Percentiles rank a stretch among this genome's conserved stretches.
Conservation (phyloP, 768 basidiomycete genomes). For the Pleurotus salmoneostramineus region DNA sequence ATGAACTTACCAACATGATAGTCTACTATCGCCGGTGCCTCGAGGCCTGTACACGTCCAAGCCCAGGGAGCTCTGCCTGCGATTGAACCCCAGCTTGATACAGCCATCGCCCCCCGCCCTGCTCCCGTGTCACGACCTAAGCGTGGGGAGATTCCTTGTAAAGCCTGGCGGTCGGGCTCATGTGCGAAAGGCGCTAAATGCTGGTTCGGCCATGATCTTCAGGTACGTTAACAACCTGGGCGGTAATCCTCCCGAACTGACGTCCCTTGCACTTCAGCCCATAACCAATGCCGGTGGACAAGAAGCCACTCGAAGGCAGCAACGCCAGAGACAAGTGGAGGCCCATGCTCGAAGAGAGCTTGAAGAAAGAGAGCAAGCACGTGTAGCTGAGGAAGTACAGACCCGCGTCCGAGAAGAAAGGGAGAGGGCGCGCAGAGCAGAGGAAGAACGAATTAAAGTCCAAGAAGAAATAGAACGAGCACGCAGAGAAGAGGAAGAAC, state of each 20-base stretch:
- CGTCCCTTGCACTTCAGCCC: no score
- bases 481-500: neutral
- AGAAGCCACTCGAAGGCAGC: no score
- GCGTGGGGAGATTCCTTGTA: constrained; percentile 2
- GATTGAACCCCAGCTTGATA: no score
- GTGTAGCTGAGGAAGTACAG: neutral
- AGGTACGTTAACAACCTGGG: constrained; percentile 18
- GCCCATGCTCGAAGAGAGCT: no score
- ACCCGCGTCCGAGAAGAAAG: neutral
- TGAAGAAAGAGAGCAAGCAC: no score
- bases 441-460: neutral
- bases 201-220: constrained; percentile 25
- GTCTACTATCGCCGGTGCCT: no score
- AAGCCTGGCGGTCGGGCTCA: constrained; percentile 29
- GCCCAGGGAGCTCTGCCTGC: no score
- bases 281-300: no score
- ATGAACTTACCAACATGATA: no score
- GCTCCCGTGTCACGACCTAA: neutral
- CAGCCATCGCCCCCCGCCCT: no score
- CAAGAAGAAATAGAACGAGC: neutral
- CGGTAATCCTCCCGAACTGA: neutral
- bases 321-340: no score
- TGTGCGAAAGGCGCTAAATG: constrained; percentile 32
- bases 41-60: no score
- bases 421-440: neutral